These are phyloP conservation scores for Elaeis oleifera DNA, from an alignment of 202 grass and related monocot genomes.

Conservation along the genomic window DNA sequence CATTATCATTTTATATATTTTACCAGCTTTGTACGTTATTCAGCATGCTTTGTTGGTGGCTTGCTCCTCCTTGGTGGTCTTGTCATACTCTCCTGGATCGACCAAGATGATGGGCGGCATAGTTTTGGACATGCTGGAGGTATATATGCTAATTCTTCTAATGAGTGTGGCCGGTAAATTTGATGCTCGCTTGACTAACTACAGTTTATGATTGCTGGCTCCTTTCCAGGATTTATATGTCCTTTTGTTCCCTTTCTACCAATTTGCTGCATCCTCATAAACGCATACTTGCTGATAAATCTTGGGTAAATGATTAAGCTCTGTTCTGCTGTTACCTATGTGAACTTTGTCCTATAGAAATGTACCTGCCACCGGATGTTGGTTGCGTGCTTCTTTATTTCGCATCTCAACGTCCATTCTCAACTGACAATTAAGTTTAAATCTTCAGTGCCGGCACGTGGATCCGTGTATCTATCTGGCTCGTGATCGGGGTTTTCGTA, in stretches of 20 bases:
- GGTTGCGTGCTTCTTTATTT: no score
- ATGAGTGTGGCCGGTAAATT: conserved; percentile 1
- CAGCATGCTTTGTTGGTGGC: conserved; percentile 41
- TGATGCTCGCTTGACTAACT: neutral
- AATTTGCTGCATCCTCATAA: conserved; percentile 74
- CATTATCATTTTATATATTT: conserved; percentile 8
- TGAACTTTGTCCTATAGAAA: no score
- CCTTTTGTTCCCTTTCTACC: conserved; percentile 91
- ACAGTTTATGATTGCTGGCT: neutral
- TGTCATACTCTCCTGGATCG: conserved; percentile 49
- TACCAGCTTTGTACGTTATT: conserved; percentile 44
- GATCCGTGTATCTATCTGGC: conserved; percentile 74
- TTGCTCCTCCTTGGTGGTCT: conserved; percentile 65
- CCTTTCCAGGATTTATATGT: conserved; percentile 66
- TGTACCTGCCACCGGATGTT: no score
- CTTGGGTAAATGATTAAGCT: conserved; percentile 52
- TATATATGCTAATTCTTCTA: conserved; percentile 19
- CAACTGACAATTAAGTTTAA: conserved; percentile 8
- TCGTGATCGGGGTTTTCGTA: conserved; percentile 69
- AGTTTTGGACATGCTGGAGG: conserved; percentile 85
- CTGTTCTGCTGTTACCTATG: neutral
- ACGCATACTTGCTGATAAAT: conserved; percentile 93
- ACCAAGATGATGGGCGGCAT: conserved; percentile 88
- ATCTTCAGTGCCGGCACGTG: conserved; percentile 53
- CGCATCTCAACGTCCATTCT: no score